A percentile compares a stretch with the other conserved stretches of the same genome.
Conservation (phyloP, 2,329 filamentous ascomycete species). For the Pseudocercospora eumusae region DNA sequence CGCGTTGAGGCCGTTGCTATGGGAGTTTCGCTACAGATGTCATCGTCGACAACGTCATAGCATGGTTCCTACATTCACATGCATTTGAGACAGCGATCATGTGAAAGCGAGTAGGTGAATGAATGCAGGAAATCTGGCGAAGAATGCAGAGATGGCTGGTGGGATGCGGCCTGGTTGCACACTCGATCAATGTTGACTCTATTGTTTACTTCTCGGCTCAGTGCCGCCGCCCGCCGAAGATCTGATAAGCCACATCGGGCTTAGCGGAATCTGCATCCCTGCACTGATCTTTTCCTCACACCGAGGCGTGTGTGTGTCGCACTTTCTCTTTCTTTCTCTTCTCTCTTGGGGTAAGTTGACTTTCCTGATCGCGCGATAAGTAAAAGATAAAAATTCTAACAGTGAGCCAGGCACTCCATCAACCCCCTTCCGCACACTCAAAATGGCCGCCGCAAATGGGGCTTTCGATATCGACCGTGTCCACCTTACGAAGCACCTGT, state of each 20-base stretch:
- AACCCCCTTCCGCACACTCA: neutral
- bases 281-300: slow-evolving; percentile 10
- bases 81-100: slow-evolving; percentile 10
- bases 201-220: slow-evolving; percentile 15
- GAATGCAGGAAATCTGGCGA: slow-evolving; percentile 2
- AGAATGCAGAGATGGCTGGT: slow-evolving; percentile 6
- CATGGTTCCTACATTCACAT: neutral
- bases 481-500: slow-evolving; percentile 28
- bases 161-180: slow-evolving; percentile 22
- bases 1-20: slow-evolving; percentile 24
- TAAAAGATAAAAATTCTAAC: no score
- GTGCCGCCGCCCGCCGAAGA: slow-evolving; percentile 2
- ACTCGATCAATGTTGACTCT: slow-evolving; percentile 16
- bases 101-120: slow-evolving; percentile 2
- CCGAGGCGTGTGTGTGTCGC: neutral
- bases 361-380: slow-evolving; percentile 28
- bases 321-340: slow-evolving; percentile 38
- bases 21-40: slow-evolving; percentile 11
- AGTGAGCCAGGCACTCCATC: slow-evolving; percentile 10
- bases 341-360: slow-evolving; percentile 52
- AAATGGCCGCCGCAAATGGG: slow-evolving; percentile 57
- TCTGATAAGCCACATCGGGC: slow-evolving; percentile 10
- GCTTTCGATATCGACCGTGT: slow-evolving; percentile 50
- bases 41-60: slow-evolving; percentile 13
- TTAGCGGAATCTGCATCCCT: neutral